Base-by-base conservation (phyloP, 2,329 filamentous ascomycete genomes). In the Calonectria crousiana region DNA sequence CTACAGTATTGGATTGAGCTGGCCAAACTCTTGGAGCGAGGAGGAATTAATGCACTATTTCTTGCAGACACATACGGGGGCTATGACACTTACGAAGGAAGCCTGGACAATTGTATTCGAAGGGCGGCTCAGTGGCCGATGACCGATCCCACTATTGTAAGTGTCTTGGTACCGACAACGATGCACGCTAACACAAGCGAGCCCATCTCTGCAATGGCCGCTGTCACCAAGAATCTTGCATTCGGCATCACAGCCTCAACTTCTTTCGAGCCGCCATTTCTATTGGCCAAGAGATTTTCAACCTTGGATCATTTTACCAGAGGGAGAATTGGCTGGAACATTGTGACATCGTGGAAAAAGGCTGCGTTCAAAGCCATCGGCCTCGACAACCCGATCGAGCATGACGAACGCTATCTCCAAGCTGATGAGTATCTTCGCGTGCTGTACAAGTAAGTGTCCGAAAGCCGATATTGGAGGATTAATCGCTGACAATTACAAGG, bases 51-150 rank as follows among this genome's bases (percentile, higher is more conserved):
- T 73, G 90, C 91, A 0, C 81, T 94, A 6, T 93, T 93, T 79
- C 86, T 94, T 5, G 92, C 92, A 0, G 92, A 94, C 77, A 93
- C 91, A 0, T 92, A 92, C 67, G 91, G 91, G 2, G 91, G 90
- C 0, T 90, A 93, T 72, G 91, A 93, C 76, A 92, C 90, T 0
- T 93, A 93, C 72, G 88, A 92, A 72, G 87, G 87, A 0, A 91
- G 87, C 34, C 80, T 92, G 3, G 90, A 92, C 76, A 89, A 91
- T 69, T 92, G 90, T 77, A 92, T 93, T 74, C 86, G 90, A 2
- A 85, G 90, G 30, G 91, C 90, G 0, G 90, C 91, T 0, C 92
- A 93, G 78, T 93, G 91, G 90, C 91, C 92, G 0, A 87, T 93
- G 80, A 92, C 90, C 0, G 92, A 93, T 78, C 92, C 92, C 0